Evolutionary conservation across 768 basidiomycete species (phyloP).

Genomic region (Coprinopsis cinerea): DNA sequence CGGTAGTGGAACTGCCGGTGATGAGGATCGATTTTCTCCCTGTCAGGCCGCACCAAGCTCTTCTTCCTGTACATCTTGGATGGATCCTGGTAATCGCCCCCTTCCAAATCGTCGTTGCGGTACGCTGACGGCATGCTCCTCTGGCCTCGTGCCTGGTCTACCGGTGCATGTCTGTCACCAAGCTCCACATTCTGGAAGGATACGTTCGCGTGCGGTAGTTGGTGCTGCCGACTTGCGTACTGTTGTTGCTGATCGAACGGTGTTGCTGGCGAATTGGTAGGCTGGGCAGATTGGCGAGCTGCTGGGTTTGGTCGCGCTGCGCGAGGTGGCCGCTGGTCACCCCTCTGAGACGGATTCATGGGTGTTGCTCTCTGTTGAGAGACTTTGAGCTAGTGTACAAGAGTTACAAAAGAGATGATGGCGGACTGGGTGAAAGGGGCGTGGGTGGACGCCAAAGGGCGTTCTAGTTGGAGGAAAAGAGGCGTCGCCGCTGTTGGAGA

Average conservation of each 20-base stretch:
- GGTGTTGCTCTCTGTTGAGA: not conserved
- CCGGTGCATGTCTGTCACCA: slow-evolving; percentile 56
- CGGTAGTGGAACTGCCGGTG: slow-evolving; percentile 96
- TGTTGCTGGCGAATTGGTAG: slow-evolving; percentile 32
- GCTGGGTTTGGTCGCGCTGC: slow-evolving; percentile 50
- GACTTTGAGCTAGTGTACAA: not conserved
- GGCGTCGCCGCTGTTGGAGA: slow-evolving; percentile 11
- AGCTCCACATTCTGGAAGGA: slow-evolving; percentile 66
- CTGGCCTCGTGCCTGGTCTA: slow-evolving; percentile 48
- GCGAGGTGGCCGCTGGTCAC: slow-evolving; percentile 48
- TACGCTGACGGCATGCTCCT: slow-evolving; percentile 42
- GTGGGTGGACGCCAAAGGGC: slow-evolving; percentile 8
- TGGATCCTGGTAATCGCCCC: slow-evolving; percentile 36
- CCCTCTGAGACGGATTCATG: slow-evolving; percentile 17
- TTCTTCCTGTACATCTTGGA: slow-evolving; percentile 74
- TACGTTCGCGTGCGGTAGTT: slow-evolving; percentile 37
- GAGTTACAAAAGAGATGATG: slow-evolving; percentile 2
- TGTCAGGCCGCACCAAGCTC: slow-evolving; percentile 85
- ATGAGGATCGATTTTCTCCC: slow-evolving; percentile 93
- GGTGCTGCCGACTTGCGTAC: slow-evolving; percentile 25
- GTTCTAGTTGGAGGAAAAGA: slow-evolving; percentile 3
- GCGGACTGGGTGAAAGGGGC: slow-evolving; percentile 9
- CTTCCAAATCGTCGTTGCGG: slow-evolving; percentile 38
- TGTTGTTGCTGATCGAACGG: slow-evolving; percentile 25
- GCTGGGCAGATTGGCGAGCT: slow-evolving; percentile 31